A percentile compares a stretch with the other conserved stretches of the same genome.
phyloP scores from a whole-genome alignment of 495 filamentous ascomycete species.

The Talaromyces stipitatus region DNA sequence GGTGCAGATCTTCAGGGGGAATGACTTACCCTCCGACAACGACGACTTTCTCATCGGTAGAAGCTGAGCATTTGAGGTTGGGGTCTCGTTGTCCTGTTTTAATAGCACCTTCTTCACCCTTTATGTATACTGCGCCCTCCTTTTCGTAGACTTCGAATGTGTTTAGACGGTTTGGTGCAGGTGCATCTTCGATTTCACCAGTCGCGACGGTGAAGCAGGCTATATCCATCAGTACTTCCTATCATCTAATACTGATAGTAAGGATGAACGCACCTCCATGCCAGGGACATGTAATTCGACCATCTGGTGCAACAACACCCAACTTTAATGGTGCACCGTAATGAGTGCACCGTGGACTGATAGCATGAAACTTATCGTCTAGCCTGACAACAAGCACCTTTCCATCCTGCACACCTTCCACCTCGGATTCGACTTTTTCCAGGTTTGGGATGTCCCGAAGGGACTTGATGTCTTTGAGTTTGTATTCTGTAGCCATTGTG shows the following conservation, averaged over 20 bases:
- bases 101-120: conserved; percentile 70
- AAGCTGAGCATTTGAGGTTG: conserved; percentile 62
- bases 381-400: conserved; percentile 82
- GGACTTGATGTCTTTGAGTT: conserved; percentile 69
- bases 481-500: conserved; percentile 66
- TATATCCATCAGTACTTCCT: conserved; percentile 20
- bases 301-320: conserved; percentile 74
- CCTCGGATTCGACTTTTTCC: conserved; percentile 81
- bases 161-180: conserved; percentile 72
- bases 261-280: conserved; percentile 64
- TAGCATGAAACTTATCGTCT: conserved; percentile 63
- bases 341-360: conserved; percentile 88
- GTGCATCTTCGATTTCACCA: conserved; percentile 94
- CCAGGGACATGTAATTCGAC: conserved; percentile 88
- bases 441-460: conserved; percentile 59
- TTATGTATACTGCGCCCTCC: conserved; percentile 76
- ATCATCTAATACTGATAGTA: not conserved
- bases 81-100: conserved; percentile 66
- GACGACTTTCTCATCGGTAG: conserved; percentile 62
- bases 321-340: conserved; percentile 83
- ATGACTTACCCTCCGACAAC: conserved; percentile 70
- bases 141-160: conserved; percentile 75
- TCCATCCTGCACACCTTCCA: conserved; percentile 76
- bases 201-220: conserved; percentile 85
- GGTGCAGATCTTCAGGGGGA: not conserved